Evolutionary conservation across 371 early-diverging fungal species (phyloP), one percentile per base, ranked within the genome.

Genomic region (Apophysomyces sp.): DNA sequence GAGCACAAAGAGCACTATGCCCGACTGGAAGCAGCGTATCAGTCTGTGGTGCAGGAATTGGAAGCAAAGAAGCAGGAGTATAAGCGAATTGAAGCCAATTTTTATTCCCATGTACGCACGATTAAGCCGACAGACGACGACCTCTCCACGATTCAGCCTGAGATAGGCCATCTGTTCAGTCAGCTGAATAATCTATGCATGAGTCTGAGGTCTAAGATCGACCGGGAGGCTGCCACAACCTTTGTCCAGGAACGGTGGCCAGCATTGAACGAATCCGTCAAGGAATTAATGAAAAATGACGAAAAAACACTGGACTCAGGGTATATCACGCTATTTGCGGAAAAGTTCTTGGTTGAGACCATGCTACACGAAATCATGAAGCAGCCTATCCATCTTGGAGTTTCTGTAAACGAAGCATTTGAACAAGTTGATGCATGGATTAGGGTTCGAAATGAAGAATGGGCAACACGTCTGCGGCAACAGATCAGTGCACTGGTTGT

Each of bases 121-220:
- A 71, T 70, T 12, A 61, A 65, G 5, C 73, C 76, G 1, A 76
- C 71, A 0, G 73, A 76, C 24, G 76, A 76, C 36, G 76, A 76
- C 37, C 41, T 76, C 24, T 68, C 68, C 3, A 72, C 71, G 1
- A 72, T 74, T 37, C 69, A 65, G 21, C 54, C 52, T 13, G 66
- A 76, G 36, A 41, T 67, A n/a, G 61, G 41, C 36, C 59, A 60
- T 9, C 27, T 73, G 24, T 54, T 62, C 7, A 64, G 64, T 31
- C 65, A 62, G 37, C 34, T 67, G 27, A 61, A 55, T 34, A 61
- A 66, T 39, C 34, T 70, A 9, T 66, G 67, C 57, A 68, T 72
- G 72, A 44, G 65, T 18, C 72, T 66, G 62, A 74, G 65, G 59
- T 73, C 70, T 67, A 73, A 61, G 60, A 61, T 62, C 58, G 73